Conservation (phyloP, 768 basidiomycete species). For the Terana coerulea region DNA sequence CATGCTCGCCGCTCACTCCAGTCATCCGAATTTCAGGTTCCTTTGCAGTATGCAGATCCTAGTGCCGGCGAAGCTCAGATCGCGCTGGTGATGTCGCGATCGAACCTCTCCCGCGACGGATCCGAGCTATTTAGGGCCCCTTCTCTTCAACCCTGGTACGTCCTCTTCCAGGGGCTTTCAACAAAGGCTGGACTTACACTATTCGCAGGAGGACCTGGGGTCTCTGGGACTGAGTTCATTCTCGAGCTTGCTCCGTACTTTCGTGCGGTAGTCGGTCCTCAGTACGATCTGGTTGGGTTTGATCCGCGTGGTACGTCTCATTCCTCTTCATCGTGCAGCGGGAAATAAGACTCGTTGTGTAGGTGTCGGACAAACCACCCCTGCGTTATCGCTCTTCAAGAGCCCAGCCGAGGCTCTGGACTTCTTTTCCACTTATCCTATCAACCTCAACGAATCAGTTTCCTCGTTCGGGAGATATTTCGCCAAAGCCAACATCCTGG, state of each 20-base stretch:
- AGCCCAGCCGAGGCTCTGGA: conserved; percentile 1
- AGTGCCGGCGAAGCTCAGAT: conserved; percentile 19
- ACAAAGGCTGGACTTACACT: no score
- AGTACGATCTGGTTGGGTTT: conserved; percentile 29
- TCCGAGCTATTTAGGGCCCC: conserved; percentile 24
- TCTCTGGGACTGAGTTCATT: conserved; percentile 21
- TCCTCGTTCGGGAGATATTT: not conserved
- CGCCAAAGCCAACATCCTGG: not conserved
- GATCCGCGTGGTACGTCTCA: conserved; percentile 23
- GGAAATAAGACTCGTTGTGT: not conserved
- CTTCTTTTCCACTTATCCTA: not conserved
- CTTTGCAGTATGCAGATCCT: not conserved
- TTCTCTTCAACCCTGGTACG: conserved; percentile 28
- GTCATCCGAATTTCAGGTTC: no score
- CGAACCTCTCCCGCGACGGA: conserved; percentile 10
- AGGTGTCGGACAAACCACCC: conserved; percentile 8
- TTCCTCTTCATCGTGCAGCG: not conserved
- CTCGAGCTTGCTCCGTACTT: not conserved
- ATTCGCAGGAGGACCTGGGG: conserved; percentile 23
- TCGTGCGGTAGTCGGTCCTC: conserved; percentile 21
- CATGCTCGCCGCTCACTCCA: no score
- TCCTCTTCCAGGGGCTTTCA: no score
- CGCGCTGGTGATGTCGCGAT: conserved; percentile 24
- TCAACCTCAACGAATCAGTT: not conserved
- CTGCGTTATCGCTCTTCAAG: not conserved